These are phyloP conservation scores for Nothophoma quercina DNA, from an alignment of 2,329 filamentous ascomycete genomes.

Conservation along the genomic window DNA sequence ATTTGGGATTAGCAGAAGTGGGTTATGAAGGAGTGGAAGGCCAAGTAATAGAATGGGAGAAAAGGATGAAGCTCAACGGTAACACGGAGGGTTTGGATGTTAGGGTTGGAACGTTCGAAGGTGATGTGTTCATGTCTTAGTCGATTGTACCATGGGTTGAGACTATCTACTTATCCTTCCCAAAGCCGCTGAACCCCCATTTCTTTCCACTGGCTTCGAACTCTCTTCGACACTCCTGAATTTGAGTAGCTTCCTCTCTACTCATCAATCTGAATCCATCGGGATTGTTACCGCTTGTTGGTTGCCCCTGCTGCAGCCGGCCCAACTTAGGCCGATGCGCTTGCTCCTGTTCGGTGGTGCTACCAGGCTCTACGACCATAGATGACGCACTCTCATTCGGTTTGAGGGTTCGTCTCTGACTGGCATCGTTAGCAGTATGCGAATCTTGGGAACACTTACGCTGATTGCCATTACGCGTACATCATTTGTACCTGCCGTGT, in stretches of 20 bases:
- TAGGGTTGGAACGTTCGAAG: constrained; percentile 4
- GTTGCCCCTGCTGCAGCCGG: not conserved
- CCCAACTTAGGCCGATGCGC: not conserved
- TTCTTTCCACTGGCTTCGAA: too few species aligned
- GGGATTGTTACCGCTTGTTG: not conserved
- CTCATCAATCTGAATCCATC: not conserved
- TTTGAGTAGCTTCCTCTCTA: not conserved
- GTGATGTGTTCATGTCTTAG: constrained; percentile 8
- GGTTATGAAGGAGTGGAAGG: not conserved
- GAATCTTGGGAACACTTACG: too few species aligned
- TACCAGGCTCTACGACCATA: not conserved
- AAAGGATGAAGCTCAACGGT: not conserved
- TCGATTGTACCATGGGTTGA: not conserved
- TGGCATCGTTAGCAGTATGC: not conserved
- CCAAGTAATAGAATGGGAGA: not conserved
- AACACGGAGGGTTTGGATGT: not conserved
- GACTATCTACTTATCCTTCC: not conserved
- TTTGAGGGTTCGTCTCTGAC: not conserved
- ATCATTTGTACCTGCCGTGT: not conserved
- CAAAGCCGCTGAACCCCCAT: too few species aligned
- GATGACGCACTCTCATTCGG: not conserved
- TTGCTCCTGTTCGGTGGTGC: not conserved
- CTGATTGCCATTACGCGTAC: not conserved
- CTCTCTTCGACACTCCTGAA: too few species aligned
- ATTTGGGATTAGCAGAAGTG: not conserved